Base-by-base conservation (phyloP, 139 green algal species). In the Spirogloea muscicola region DNA sequence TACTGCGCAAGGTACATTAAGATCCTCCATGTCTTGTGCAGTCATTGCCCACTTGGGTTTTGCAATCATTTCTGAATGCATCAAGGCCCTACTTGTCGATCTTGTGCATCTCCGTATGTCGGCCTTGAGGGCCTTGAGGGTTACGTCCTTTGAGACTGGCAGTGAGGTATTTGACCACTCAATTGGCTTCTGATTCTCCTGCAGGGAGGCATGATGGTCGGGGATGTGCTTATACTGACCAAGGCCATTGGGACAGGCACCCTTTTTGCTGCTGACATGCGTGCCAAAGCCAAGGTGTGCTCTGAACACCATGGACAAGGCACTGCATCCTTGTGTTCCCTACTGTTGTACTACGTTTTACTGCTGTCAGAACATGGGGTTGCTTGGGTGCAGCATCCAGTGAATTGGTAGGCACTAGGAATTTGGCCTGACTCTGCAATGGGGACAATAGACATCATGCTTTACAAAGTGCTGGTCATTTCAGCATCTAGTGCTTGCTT, bases 171-270 rank as follows among this genome's bases (percentile, higher is more conserved):
- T n/a, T n/a, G n/a, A n/a, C n/a, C n/a, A n/a, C n/a, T n/a, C n/a
- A n/a, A n/a, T n/a, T n/a, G n/a, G n/a, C n/a, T n/a, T n/a, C n/a
- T n/a, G n/a, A n/a, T n/a, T n/a, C n/a, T n/a, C n/a, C n/a, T n/a
- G 64, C 64, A 79, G 72, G 75, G 72, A 1, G 86, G 88, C 18
- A 72, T 94, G 65, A 25, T 69, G 49, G 42, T 74, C 1, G 90
- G 89, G 1, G 82, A 97, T 48, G 67, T 44, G 1, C 63, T 97
- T 34, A 71, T 97, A 10, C 78, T 97, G 18, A 97, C 92, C n/a
- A 96, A 97, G 78, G 55, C 90, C 0, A 63, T 97, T 2, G 92
- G 81, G 38, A 86, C 74, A 1, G 74, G 81, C 6, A 41, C 69
- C 37, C 59, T 96, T 13, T 67, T 96, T 49, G 90, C 90, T 1